These are phyloP conservation scores for Podospora fimiseda DNA, from an alignment of 495 filamentous ascomycete species.

Conservation along the genomic window DNA sequence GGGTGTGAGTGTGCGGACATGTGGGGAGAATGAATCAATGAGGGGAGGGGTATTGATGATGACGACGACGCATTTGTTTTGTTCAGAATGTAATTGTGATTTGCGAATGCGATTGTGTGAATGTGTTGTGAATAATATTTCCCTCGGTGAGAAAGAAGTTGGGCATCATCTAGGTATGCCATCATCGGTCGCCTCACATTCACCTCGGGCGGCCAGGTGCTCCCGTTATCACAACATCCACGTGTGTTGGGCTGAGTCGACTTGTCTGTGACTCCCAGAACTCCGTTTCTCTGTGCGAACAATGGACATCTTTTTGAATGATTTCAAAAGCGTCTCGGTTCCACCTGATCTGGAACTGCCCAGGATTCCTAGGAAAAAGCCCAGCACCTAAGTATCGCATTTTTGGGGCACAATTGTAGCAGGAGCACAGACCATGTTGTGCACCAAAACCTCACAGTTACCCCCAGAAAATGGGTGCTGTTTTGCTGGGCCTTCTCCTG, in stretches of 20 bases:
- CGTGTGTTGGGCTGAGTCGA: neutral
- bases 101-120: too few relatives aligned
- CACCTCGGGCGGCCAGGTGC: too few relatives aligned
- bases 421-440: conserved; percentile 19
- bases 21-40: neutral
- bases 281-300: too few relatives aligned
- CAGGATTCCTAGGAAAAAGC: neutral
- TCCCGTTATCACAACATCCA: too few relatives aligned
- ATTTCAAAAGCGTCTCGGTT: neutral
- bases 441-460: conserved; percentile 8
- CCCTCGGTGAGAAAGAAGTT: too few relatives aligned
- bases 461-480: conserved; percentile 19
- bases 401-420: conserved; percentile 3
- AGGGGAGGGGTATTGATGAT: neutral
- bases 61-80: neutral
- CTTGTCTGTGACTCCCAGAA: neutral
- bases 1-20: neutral
- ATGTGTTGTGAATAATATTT: too few relatives aligned
- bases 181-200: too few relatives aligned
- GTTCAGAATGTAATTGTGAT: too few relatives aligned
- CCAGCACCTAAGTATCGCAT: neutral
- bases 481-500: conserved; percentile 9
- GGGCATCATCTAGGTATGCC: too few relatives aligned
- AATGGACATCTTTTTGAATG: neutral
- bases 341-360: neutral